Evolutionary conservation across 1,284 basidiomycete species (phyloP).

Genomic region (Athelia sp.): DNA sequence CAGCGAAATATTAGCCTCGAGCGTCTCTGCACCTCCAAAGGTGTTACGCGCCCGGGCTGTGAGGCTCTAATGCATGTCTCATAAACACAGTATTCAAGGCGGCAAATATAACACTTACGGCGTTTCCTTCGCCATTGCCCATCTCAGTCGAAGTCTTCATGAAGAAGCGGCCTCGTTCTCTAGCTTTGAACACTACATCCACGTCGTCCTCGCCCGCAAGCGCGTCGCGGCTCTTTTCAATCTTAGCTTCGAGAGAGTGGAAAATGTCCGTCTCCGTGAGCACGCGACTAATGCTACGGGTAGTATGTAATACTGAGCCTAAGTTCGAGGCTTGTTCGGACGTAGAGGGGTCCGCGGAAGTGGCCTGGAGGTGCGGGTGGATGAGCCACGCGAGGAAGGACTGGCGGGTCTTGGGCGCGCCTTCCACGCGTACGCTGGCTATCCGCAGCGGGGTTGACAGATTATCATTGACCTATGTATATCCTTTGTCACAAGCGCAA

Average conservation of each 20-base stretch:
- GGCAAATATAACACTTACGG: no score
- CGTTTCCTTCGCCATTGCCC: conserved; percentile 90
- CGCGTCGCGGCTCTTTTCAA: conserved; percentile 61
- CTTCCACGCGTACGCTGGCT: conserved; percentile 76
- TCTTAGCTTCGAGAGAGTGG: conserved; percentile 60
- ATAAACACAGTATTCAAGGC: no score
- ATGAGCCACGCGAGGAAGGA: conserved; percentile 81
- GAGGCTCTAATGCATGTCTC: conserved; percentile 50
- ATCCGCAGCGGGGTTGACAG: conserved; percentile 56
- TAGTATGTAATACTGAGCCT: conserved; percentile 62
- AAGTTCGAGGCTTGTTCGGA: conserved; percentile 34
- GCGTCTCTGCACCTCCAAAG: conserved; percentile 87
- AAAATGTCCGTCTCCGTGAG: conserved; percentile 76
- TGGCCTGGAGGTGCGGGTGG: conserved; percentile 46
- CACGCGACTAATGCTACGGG: conserved; percentile 60
- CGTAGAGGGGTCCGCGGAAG: conserved; percentile 4
- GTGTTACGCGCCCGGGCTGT: conserved; percentile 82
- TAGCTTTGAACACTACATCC: conserved; percentile 79
- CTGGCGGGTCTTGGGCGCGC: conserved; percentile 68
- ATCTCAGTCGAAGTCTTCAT: conserved; percentile 89
- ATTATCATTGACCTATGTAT: conserved; percentile 58
- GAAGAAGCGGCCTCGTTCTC: conserved; percentile 77
- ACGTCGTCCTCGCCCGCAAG: conserved; percentile 67
- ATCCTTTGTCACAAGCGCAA: background rate
- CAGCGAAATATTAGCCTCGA: conserved; percentile 80